Evolutionary conservation across 352 stramenopile genomes (phyloP).

Genomic region (Aphanomyces stellatus): DNA sequence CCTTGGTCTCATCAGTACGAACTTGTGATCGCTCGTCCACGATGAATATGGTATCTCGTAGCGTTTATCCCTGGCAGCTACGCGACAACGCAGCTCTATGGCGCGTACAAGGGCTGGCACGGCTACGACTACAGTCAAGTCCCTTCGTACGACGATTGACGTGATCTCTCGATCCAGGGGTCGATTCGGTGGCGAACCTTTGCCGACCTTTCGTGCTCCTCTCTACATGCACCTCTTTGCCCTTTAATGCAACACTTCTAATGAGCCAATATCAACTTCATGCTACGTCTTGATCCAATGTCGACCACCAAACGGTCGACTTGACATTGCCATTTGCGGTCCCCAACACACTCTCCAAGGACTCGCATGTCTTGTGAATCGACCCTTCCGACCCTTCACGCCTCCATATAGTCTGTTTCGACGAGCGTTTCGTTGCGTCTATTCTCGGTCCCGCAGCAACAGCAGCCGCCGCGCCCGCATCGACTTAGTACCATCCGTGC

Average conservation of each 20-base stretch:
- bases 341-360: too few relatives aligned
- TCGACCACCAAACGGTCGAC: too few relatives aligned
- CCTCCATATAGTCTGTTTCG: not conserved
- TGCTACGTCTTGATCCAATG: too few relatives aligned
- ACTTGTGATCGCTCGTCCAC: not conserved
- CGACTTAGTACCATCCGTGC: too few relatives aligned
- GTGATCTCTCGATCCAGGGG: too few relatives aligned
- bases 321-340: too few relatives aligned
- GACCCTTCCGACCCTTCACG: not conserved
- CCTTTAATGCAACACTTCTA: too few relatives aligned
- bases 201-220: too few relatives aligned
- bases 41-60: slow-evolving; percentile 19
- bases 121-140: slow-evolving; percentile 81
- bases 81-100: slow-evolving; percentile 67
- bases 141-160: slow-evolving; percentile 76
- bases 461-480: not conserved
- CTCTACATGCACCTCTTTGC: too few relatives aligned
- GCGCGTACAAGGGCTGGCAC: slow-evolving; percentile 75
- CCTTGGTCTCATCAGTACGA: slow-evolving; percentile 66
- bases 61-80: slow-evolving; percentile 81
- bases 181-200: too few relatives aligned
- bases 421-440: not conserved
- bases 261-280: too few relatives aligned
- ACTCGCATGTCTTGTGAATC: too few relatives aligned
- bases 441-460: not conserved